Evolutionary conservation across 495 filamentous ascomycete genomes (phyloP).

Genomic region (Annulohypoxylon moriforme): DNA sequence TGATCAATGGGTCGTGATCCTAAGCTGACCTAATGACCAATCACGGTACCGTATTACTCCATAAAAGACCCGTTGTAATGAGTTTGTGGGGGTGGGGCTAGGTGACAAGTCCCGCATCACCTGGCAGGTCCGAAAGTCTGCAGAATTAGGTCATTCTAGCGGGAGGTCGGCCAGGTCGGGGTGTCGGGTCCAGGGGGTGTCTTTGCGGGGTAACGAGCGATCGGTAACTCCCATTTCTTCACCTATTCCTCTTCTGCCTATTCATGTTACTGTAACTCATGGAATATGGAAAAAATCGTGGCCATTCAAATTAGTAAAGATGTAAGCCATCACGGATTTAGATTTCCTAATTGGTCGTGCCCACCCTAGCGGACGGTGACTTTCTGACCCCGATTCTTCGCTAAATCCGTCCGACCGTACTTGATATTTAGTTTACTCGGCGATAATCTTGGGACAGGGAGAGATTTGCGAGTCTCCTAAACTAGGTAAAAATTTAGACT

Average conservation of each 20-base stretch:
- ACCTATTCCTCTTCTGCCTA: neutral
- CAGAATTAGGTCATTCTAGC: slow-evolving; percentile 32
- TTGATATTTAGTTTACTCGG: neutral
- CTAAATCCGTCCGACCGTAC: neutral
- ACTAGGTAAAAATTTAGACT: neutral
- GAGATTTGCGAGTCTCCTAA: slow-evolving; percentile 19
- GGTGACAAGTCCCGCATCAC: neutral
- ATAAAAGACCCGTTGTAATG: slow-evolving; percentile 14
- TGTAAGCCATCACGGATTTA: neutral
- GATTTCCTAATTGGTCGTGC: neutral
- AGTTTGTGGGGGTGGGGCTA: slow-evolving; percentile 35
- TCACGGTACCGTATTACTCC: slow-evolving; percentile 20
- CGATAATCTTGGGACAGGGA: neutral
- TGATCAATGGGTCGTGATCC: slow-evolving; percentile 14
- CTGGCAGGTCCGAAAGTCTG: slow-evolving; percentile 14
- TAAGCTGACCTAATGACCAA: slow-evolving; percentile 22
- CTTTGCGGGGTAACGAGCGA: slow-evolving; percentile 37
- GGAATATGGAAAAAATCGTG: neutral
- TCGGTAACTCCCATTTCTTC: neutral
- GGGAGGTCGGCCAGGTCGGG: neutral
- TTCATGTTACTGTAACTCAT: neutral
- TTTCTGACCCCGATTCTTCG: neutral
- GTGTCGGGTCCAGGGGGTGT: neutral
- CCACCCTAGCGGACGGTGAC: neutral
- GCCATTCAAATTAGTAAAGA: neutral